Conservation (phyloP, 306 rosid genomes). For the Sindora glabra region DNA sequence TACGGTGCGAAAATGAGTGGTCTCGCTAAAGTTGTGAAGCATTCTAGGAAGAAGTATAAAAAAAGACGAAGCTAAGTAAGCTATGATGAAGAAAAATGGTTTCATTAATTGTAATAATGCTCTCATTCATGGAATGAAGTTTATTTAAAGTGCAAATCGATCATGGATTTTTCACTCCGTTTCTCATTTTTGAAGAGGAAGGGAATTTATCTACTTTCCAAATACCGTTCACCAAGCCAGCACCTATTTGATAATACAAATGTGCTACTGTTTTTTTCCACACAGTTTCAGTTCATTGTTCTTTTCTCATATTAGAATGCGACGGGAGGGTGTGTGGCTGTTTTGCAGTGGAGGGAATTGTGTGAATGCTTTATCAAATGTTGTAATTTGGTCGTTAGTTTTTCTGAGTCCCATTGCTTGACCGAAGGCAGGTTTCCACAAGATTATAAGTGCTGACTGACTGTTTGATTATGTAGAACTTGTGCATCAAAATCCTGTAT, state of each 20-base stretch:
- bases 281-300: background rate
- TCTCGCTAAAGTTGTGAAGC: too few species aligned
- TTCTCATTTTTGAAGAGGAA: background rate
- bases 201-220: background rate
- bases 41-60: too few species aligned
- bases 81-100: background rate
- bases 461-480: background rate
- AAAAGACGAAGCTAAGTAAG: too few species aligned
- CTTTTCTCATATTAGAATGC: background rate
- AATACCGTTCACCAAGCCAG: background rate
- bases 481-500: background rate
- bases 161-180: background rate
- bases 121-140: background rate
- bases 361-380: background rate
- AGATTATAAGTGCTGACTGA: background rate
- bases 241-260: conserved; percentile 10
- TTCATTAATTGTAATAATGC: background rate
- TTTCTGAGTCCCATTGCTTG: background rate
- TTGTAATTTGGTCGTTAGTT: background rate
- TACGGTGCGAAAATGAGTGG: background rate
- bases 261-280: background rate
- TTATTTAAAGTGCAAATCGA: background rate
- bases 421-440: background rate
- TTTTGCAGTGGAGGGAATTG: too few species aligned
- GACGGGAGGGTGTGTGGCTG: background rate